phyloP scores from a whole-genome alignment of 1,284 basidiomycete species.

The Wallemia hederae region DNA sequence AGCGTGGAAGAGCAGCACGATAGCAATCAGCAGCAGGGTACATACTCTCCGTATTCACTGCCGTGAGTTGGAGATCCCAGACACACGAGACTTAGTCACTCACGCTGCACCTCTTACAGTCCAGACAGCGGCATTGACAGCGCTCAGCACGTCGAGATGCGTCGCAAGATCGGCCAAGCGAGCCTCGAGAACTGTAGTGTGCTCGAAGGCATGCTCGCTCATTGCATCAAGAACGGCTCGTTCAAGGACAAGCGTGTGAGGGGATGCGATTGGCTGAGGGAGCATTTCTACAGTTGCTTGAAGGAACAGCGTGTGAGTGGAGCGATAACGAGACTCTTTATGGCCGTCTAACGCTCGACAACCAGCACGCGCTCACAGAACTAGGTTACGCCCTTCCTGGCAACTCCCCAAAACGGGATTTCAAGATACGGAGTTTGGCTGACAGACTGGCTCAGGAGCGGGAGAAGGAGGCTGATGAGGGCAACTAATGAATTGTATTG shows the following conservation, averaged over 20 bases:
- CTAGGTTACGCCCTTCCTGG: neutral
- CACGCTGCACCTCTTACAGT: neutral
- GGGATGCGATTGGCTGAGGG: neutral
- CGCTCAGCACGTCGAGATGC: neutral
- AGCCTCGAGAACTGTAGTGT: neutral
- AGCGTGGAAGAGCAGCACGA: neutral
- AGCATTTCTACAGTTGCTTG: neutral
- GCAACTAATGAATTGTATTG: no score
- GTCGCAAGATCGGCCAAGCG: neutral
- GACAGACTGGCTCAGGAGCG: neutral
- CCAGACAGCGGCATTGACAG: neutral
- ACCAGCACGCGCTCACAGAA: neutral
- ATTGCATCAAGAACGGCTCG: neutral
- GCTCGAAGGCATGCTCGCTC: neutral
- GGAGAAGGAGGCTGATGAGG: neutral
- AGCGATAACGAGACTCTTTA: neutral
- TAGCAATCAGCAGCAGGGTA: neutral
- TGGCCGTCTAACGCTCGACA: no score
- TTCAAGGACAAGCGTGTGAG: neutral
- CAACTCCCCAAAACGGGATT: neutral
- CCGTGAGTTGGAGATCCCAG: neutral
- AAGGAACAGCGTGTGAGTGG: neutral
- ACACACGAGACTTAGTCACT: neutral
- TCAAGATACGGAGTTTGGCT: neutral
- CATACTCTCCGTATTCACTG: neutral